Percentiles rank a stretch among this genome's conserved stretches.
phyloP scores from a whole-genome alignment of 345 rosid species.

The Aethionema arabicum region DNA sequence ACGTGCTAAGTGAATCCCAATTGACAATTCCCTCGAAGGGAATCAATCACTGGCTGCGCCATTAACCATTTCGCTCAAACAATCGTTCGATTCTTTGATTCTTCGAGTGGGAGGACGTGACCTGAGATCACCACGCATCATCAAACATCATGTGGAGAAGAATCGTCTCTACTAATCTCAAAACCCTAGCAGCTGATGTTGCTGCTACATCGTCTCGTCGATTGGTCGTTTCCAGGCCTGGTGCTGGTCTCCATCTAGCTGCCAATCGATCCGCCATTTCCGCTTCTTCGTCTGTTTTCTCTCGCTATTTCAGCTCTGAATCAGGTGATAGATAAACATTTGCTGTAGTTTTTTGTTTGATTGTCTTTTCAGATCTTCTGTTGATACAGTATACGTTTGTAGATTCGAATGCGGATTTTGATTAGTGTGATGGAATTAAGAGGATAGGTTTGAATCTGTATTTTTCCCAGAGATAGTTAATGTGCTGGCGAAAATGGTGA shows the following conservation, averaged over 20 bases:
- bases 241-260: conserved; percentile 23
- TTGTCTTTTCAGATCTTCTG: conserved; percentile 12
- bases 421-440: too few relatives aligned
- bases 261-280: conserved; percentile 34
- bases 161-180: conserved; percentile 55
- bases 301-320: conserved; percentile 46
- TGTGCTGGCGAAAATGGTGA: neutral
- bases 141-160: conserved; percentile 70
- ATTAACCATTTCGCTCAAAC: conserved; percentile 14
- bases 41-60: conserved; percentile 9
- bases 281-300: conserved; percentile 22
- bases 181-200: conserved; percentile 48
- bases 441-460: neutral
- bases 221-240: conserved; percentile 30
- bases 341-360: neutral
- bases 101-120: conserved; percentile 33
- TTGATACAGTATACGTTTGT: neutral
- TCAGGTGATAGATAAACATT: conserved; percentile 41
- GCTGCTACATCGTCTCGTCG: conserved; percentile 36
- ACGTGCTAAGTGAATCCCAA: conserved; percentile 2
- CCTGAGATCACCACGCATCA: conserved; percentile 30
- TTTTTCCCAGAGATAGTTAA: neutral
- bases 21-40: conserved; percentile 6
- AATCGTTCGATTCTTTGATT: too few relatives aligned
- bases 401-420: neutral